Evolutionary conservation across 2,329 filamentous ascomycete genomes (phyloP).

Genomic region (Fusarium sp.): DNA sequence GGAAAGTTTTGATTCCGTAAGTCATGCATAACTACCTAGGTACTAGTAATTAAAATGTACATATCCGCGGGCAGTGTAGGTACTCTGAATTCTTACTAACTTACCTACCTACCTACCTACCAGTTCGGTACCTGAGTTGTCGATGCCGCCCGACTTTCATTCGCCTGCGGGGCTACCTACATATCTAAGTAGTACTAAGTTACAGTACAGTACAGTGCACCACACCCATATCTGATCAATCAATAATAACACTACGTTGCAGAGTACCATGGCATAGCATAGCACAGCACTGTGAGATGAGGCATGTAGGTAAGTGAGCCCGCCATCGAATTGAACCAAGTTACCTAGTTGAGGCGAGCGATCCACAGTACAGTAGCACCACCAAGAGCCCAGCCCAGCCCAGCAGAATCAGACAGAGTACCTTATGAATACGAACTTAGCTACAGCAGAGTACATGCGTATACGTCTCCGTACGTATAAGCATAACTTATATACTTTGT

Average conservation of each 20-base stretch:
- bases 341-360: neutral
- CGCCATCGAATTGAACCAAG: neutral
- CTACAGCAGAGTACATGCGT: neutral
- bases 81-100: neutral
- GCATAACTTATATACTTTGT: neutral
- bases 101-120: neutral
- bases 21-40: neutral
- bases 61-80: neutral
- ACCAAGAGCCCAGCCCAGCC: neutral
- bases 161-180: neutral
- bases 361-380: neutral
- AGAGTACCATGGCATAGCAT: conserved; percentile 6
- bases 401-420: neutral
- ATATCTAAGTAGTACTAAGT: neutral
- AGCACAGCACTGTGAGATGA: neutral
- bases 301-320: neutral
- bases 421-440: neutral
- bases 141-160: neutral
- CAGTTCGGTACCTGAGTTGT: neutral
- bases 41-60: neutral
- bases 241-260: conserved; percentile 2
- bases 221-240: conserved; percentile 6
- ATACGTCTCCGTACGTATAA: neutral
- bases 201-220: neutral
- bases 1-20: neutral